phyloP scores from a whole-genome alignment of 371 early-diverging fungal genomes.

The Actinomortierella ambigua region DNA sequence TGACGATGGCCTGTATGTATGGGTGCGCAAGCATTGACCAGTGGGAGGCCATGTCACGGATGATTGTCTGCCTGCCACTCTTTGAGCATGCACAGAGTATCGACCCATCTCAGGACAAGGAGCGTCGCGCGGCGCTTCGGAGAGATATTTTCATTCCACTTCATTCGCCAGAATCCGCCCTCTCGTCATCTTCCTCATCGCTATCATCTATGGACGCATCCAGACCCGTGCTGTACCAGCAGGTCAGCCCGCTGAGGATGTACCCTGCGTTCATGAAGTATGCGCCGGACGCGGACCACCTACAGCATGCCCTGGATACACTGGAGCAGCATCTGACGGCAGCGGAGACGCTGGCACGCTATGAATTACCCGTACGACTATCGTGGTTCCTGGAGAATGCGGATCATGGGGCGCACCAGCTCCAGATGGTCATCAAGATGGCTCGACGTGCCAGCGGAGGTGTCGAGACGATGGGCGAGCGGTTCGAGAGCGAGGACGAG shows the following conservation, averaged over 20 bases:
- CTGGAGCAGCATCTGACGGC: constrained; percentile 69
- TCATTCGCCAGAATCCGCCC: background rate
- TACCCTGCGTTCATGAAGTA: constrained; percentile 53
- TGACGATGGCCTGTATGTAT: constrained; percentile 62
- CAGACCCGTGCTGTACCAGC: constrained; percentile 18
- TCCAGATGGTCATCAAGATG: constrained; percentile 67
- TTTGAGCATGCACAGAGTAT: constrained; percentile 54
- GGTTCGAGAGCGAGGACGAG: constrained; percentile 69
- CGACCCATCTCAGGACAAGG: constrained; percentile 30
- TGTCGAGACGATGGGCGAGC: constrained; percentile 57
- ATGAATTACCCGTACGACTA: constrained; percentile 63
- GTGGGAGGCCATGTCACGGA: constrained; percentile 57
- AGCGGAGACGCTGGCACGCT: constrained; percentile 67
- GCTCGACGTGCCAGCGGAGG: constrained; percentile 68
- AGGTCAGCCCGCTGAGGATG: constrained; percentile 46
- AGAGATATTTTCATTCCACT: constrained; percentile 30
- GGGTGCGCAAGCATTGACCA: constrained; percentile 50
- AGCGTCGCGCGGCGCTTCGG: constrained; percentile 37
- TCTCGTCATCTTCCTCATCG: background rate
- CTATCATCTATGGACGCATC: background rate
- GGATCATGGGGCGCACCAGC: constrained; percentile 51
- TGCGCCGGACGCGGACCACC: constrained; percentile 48
- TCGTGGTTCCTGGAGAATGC: constrained; percentile 65
- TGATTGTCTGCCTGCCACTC: constrained; percentile 69
- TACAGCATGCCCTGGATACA: constrained; percentile 66